These are phyloP conservation scores for Ustilago hordei DNA, from an alignment of 1,284 basidiomycete genomes.

Conservation along the genomic window DNA sequence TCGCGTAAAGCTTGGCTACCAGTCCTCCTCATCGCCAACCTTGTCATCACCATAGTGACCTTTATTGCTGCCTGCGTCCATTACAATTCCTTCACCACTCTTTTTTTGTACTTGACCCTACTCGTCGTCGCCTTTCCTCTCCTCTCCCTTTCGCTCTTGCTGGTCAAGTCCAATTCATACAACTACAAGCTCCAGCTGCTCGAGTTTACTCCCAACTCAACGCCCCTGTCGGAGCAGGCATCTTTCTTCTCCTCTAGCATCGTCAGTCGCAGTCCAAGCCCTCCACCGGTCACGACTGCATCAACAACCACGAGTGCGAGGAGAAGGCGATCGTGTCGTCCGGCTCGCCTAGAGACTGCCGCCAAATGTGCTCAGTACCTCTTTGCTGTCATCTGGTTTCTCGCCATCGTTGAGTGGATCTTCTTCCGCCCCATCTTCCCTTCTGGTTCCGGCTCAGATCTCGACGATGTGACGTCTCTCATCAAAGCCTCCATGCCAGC, in stretches of 20 bases:
- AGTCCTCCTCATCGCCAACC: conserved; percentile 17
- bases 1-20: conserved; percentile 27
- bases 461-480: conserved; percentile 11
- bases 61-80: conserved; percentile 43
- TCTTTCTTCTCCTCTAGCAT: conserved; percentile 6
- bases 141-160: conserved; percentile 24
- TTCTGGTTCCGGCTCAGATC: not conserved
- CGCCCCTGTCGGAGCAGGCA: conserved; percentile 8
- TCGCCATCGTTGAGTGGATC: conserved; percentile 32
- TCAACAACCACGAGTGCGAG: not conserved
- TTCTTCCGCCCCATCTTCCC: conserved; percentile 23
- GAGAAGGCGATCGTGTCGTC: conserved; percentile 16
- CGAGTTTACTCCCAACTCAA: conserved; percentile 9
- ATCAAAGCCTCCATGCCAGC: conserved; percentile 7
- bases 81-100: conserved; percentile 39
- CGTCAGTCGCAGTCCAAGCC: not conserved
- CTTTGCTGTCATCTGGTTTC: conserved; percentile 28
- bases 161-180: conserved; percentile 5
- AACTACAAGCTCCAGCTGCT: conserved; percentile 18
- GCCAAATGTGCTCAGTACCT: conserved; percentile 28
- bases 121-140: conserved; percentile 38
- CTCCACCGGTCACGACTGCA: not conserved
- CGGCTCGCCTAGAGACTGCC: not conserved
- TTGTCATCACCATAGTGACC: conserved; percentile 12
- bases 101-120: conserved; percentile 39